Percentiles rank a stretch among this genome's conserved stretches.
Evolutionary conservation across 1,284 basidiomycete genomes (phyloP).

Genomic region (Trichosporon sp.): DNA sequence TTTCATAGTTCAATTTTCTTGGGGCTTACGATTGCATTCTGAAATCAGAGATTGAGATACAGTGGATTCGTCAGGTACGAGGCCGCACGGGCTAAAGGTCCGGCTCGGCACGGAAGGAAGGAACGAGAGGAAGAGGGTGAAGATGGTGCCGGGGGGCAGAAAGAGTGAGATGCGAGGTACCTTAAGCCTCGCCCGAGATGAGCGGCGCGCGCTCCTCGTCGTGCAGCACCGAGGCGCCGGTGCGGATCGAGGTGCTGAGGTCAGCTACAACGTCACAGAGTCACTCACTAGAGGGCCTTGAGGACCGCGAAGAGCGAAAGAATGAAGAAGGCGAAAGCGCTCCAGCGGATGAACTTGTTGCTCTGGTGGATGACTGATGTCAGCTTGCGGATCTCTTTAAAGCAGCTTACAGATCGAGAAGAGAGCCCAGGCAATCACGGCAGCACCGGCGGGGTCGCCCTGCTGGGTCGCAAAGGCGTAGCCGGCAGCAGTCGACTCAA

Average conservation of each 20-base stretch:
- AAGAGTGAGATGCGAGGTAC: background rate
- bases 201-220: conserved; percentile 85
- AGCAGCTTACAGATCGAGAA: conserved; percentile 42
- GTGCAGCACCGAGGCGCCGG: conserved; percentile 54
- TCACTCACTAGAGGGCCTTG: conserved; percentile 53
- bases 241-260: conserved; percentile 39
- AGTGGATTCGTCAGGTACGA: background rate
- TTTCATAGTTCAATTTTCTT: background rate
- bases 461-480: conserved; percentile 85
- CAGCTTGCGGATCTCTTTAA: background rate
- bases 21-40: background rate
- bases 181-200: conserved; percentile 29
- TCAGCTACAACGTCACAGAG: background rate
- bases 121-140: background rate
- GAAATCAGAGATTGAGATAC: background rate
- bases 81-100: background rate
- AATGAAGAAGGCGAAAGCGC: conserved; percentile 75
- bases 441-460: conserved; percentile 60
- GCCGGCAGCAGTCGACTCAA: conserved; percentile 82
- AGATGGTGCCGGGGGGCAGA: background rate
- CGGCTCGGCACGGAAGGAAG: background rate
- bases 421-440: conserved; percentile 46
- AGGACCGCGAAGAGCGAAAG: conserved; percentile 75
- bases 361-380: conserved; percentile 55
- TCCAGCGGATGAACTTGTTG: conserved; percentile 79